Conservation (phyloP, 2,329 filamentous ascomycete genomes). For the Stenocarpella maydis region DNA sequence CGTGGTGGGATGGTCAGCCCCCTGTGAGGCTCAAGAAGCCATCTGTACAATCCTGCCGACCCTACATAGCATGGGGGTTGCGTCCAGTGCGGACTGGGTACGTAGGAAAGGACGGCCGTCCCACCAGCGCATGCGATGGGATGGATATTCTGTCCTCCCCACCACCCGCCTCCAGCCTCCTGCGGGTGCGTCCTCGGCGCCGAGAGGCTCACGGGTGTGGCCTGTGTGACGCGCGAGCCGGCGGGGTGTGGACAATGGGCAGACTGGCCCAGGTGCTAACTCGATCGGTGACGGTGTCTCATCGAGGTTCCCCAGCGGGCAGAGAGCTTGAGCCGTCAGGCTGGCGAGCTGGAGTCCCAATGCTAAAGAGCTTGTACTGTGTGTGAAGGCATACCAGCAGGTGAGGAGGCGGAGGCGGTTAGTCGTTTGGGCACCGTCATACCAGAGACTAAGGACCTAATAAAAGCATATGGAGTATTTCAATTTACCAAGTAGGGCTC, state of each 20-base stretch:
- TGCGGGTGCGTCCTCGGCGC: neutral
- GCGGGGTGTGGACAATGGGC: slow-evolving; percentile 6
- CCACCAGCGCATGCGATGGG: slow-evolving; percentile 4
- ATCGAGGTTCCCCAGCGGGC: neutral
- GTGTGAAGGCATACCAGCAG: neutral
- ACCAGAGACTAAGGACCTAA: slow-evolving; percentile 20
- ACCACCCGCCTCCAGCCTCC: neutral
- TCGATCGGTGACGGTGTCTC: neutral
- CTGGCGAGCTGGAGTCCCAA: too few species aligned
- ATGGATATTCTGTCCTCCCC: slow-evolving; percentile 4
- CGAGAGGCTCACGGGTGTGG: slow-evolving; percentile 13
- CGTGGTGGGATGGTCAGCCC: slow-evolving; percentile 22
- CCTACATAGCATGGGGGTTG: neutral
- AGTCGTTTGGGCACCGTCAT: neutral
- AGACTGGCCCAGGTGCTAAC: too few species aligned
- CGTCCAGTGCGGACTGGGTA: neutral
- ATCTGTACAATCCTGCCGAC: slow-evolving; percentile 16
- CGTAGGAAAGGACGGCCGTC: slow-evolving; percentile 5
- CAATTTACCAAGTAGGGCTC: neutral
- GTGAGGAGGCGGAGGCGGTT: neutral
- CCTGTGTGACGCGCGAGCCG: slow-evolving; percentile 18
- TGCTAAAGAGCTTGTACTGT: neutral
- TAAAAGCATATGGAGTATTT: slow-evolving; percentile 23
- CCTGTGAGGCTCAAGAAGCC: slow-evolving; percentile 34
- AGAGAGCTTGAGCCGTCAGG: neutral